Evolutionary conservation across 495 filamentous ascomycete species (phyloP).

Genomic region (Podospora didyma): DNA sequence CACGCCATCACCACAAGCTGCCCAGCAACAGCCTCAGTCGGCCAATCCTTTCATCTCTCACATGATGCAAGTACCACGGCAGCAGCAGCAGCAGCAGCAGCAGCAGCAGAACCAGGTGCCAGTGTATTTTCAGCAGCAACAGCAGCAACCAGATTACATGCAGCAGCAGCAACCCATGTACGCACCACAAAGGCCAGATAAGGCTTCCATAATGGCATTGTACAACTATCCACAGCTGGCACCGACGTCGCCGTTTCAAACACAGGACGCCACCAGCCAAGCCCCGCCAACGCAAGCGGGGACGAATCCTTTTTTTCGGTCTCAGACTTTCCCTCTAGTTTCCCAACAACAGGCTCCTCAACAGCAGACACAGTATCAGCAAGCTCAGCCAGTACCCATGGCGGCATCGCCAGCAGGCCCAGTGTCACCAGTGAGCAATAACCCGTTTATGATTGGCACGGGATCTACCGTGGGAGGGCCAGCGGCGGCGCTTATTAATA

Average conservation of each 20-base stretch:
- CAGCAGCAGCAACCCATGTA: conserved; percentile 32
- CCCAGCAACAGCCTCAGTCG: conserved; percentile 27
- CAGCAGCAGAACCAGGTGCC: conserved; percentile 33
- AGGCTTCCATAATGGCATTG: conserved; percentile 80
- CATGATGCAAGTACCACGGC: conserved; percentile 24
- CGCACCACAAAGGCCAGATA: conserved; percentile 52
- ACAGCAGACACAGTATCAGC: conserved; percentile 4
- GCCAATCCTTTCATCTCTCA: conserved; percentile 56
- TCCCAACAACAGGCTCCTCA: conserved; percentile 16
- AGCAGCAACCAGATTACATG: too few relatives aligned
- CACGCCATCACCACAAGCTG: conserved; percentile 23
- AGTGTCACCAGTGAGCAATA: conserved; percentile 34
- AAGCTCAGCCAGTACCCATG: background rate
- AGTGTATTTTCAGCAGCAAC: conserved; percentile 28
- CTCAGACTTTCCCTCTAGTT: conserved; percentile 20
- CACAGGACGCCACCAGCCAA: conserved; percentile 9
- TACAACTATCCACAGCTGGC: conserved; percentile 78
- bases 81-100: conserved; percentile 34
- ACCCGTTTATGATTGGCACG: conserved; percentile 38
- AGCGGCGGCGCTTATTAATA: conserved; percentile 17
- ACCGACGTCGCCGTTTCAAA: conserved; percentile 30
- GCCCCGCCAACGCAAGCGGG: conserved; percentile 10
- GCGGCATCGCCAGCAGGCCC: conserved; percentile 16
- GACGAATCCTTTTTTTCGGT: conserved; percentile 14
- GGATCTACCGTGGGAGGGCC: conserved; percentile 9